Evolutionary conservation across 192 early-diverging fungal species (phyloP), one percentile per base, ranked within the genome.

Genomic region (Coemansia sp.): DNA sequence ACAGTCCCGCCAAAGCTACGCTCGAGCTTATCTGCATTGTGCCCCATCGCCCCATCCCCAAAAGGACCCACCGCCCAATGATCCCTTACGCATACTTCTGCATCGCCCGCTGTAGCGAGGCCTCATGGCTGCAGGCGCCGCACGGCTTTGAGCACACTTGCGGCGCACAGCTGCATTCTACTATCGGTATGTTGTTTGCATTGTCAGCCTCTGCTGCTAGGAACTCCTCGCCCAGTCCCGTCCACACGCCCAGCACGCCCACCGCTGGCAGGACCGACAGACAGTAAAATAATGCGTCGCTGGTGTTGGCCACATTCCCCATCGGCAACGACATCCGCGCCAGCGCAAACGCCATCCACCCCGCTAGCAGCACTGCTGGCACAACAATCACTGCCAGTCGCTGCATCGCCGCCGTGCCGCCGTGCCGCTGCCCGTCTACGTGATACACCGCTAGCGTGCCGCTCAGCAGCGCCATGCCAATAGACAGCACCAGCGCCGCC

Each of bases 281-380:
- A 28, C 77, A 79, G 64, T 79, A 79, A 34, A 74, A 79, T 31
- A 79, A 58, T 18, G 77, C 77, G 10, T 79, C 77, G 59, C 77
- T 79, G 6, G 60, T 62, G 52, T 79, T 79, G 26, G 77, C 77
- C 10, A 54, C 30, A 48, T 32, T 68, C 49, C 49, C 49, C 64
- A 70, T 70, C 8, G 77, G 71, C 64, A 70, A 34, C 48, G 71
- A 67, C 34, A 67, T 60, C 49, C 71, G 71, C 24, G 77, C 77
- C 51, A 79, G 61, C 38, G n/a, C 71, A 68, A 67, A 79, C 53
- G 71, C 64, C 49, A 58, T 50, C 77, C 71, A 67, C 41, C 56
- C 22, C 2, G 62, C 22, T 34, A 74, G 41, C 54, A 79, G 50
- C 23, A 66, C 63, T 14, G 70, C 67, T 3, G 76, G 75, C n/a